Base-by-base conservation (phyloP, 2,329 filamentous ascomycete genomes). In the Calonectria fujianensis region DNA sequence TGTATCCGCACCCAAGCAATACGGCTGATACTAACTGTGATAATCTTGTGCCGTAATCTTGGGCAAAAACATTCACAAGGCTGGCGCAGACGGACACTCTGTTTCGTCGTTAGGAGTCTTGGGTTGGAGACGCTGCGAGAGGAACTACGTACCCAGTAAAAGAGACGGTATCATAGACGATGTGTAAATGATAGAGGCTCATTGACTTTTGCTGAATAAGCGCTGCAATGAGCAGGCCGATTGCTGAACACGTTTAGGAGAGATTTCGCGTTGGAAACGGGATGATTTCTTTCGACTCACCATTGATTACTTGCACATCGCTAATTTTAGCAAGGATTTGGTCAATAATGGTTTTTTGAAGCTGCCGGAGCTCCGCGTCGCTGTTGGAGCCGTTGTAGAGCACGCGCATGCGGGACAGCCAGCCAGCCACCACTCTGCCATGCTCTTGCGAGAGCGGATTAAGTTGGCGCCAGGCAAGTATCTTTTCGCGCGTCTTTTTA, bases 231-330 rank as follows among this genome's bases (percentile, higher is more conserved):
- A 63, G 24, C 7, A 63, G 57, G 9, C 57, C 57, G 37, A 63
- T 63, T 41, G 57, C 57, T 63, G 24, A 8, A 29, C 18, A 20
- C 7, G 57, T 35, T 63, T 29, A 61, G 35, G 8, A 39, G 8
- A 24, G 18, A 14, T 5, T 18, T 10, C 7, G 8, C 16, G 27
- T 16, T 6, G 24, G 27, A 37, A 20, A 18, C 10, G 1, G 9
- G 14, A 29, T 63, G n/a, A 13, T 11, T 48, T 10, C n/a, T 48
- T 11, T n/a, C 9, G 7, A 14, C 35, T 20, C 13, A 63, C 57
- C 57, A 37, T 63, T 63, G n/a, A 63, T 63, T 18, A 63, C 57
- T 41, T 63, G 57, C 24, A 63, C 37, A 14, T 63, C 57, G 14
- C 35, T 39, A 41, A 63, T 63, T 24, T 63, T 63, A 4, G 57